phyloP scores from a whole-genome alignment of 257 asterid species.

The Solanum piurae region DNA sequence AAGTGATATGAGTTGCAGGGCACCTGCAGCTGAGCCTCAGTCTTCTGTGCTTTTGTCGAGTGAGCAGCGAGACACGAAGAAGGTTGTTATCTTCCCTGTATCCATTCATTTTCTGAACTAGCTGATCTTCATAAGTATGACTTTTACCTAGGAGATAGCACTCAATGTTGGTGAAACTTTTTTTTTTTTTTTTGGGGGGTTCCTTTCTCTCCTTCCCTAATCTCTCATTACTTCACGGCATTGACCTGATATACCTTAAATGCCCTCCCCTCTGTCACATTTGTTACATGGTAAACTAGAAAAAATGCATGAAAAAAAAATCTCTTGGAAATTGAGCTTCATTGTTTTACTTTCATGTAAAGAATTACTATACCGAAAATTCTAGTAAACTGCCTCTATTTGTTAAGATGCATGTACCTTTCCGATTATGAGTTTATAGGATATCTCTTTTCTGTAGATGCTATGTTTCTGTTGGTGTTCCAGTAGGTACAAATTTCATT shows the following conservation, averaged over 20 bases:
- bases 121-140: background rate
- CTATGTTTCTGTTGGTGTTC: background rate
- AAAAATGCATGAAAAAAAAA: background rate
- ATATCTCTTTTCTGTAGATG: background rate
- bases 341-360: background rate
- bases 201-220: background rate
- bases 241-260: background rate
- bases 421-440: background rate
- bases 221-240: background rate
- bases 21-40: conserved; percentile 26
- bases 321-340: background rate
- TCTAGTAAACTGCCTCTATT: background rate
- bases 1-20: conserved; percentile 19
- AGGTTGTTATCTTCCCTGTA: conserved; percentile 12
- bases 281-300: background rate
- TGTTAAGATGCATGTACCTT: background rate
- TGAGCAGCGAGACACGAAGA: conserved; percentile 33
- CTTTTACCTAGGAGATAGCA: background rate
- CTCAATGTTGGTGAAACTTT: background rate
- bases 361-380: background rate
- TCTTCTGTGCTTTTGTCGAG: conserved; percentile 11
- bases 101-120: background rate
- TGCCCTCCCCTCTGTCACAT: background rate
- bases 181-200: background rate
- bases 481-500: background rate